Evolutionary conservation across 768 basidiomycete species (phyloP).

Genomic region (Boletus speciosus): DNA sequence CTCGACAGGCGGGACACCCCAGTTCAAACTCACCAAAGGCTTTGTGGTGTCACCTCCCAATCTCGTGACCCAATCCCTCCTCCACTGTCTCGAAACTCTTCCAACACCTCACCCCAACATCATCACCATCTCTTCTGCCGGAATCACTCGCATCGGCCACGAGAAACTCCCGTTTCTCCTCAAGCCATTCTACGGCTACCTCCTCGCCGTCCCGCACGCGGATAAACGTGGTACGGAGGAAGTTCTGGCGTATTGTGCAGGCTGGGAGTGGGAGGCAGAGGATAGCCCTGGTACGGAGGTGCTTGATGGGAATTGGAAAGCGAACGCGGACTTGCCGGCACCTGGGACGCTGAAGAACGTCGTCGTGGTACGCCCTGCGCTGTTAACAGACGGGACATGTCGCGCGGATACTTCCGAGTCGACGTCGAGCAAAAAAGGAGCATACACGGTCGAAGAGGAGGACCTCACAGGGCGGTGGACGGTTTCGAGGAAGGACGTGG

Average conservation of each 20-base stretch:
- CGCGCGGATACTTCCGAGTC: constrained; percentile 12
- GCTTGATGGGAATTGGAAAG: constrained; percentile 44
- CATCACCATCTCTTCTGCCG: constrained; percentile 51
- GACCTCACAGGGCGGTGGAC: constrained; percentile 44
- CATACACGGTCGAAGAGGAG: constrained; percentile 44
- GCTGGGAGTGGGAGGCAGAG: constrained; percentile 49
- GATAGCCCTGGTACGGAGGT: constrained; percentile 41
- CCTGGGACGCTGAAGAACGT: constrained; percentile 41
- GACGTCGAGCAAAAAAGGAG: constrained; percentile 14
- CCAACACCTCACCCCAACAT: constrained; percentile 48
- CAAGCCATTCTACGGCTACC: constrained; percentile 46
- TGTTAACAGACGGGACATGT: constrained; percentile 58
- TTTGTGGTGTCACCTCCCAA: constrained; percentile 47
- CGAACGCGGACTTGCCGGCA: constrained; percentile 33
- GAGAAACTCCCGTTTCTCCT: constrained; percentile 44
- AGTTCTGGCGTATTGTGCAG: constrained; percentile 44
- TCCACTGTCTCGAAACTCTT: constrained; percentile 55
- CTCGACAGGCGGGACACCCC: constrained; percentile 28
- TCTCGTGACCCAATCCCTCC: constrained; percentile 54
- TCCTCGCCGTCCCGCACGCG: constrained; percentile 45
- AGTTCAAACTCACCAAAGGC: constrained; percentile 48
- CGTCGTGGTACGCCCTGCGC: constrained; percentile 52
- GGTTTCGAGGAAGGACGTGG: constrained; percentile 62
- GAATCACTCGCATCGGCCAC: constrained; percentile 46
- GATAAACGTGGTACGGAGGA: constrained; percentile 65